Base-by-base conservation (phyloP, 495 filamentous ascomycete species). In the Trypethelium eluteriae region DNA sequence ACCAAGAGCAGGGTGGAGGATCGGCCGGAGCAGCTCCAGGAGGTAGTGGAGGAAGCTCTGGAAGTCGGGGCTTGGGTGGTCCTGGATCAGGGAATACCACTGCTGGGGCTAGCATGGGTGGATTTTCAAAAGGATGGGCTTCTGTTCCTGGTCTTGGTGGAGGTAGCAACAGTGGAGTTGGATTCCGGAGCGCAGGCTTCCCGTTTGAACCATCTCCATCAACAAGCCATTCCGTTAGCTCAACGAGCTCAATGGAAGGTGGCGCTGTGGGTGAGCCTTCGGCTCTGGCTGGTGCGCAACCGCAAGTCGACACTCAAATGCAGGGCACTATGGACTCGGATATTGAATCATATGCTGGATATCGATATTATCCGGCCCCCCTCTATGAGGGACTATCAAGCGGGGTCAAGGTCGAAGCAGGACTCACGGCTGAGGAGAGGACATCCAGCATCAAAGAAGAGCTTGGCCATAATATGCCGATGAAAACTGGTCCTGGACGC, bases 1-100 rank as follows among this genome's bases (percentile, higher is more conserved):
- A 98, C 79, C 89, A 92, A 73, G 88, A 89, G 47, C 90, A 92
- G 70, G 77, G 74, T 64, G 84, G 87, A 39, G 91, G 87, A 72
- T 81, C 83, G 3, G 82, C 87, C 0, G 89, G 86, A 73, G 89
- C 87, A 76, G 87, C 86, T n/a, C 86, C 87, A 2, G 87, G 87
- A 5, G 85, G 87, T 32, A 81, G 79, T 12, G 80, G 81, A 25
- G 81, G 80, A 39, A 74, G 77, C 41, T 79, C 81, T 70, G 80
- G 83, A 59, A 76, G 76, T 64, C 53, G 53, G 6, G 32, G 32
- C 36, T 32, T 59, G 11, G 80, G 82, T 44, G 68, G 68, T 39
- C 57, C 46, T 14, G 70, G 70, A 3, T 67, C 61, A 9, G 67
- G 70, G 1, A 59, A 57, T 64, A 74, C 70, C 38, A 57, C 50